A percentile compares a stretch with the other conserved stretches of the same genome.
Evolutionary conservation across 441 rosid species (phyloP).

Genomic region (Breynia disticha): DNA sequence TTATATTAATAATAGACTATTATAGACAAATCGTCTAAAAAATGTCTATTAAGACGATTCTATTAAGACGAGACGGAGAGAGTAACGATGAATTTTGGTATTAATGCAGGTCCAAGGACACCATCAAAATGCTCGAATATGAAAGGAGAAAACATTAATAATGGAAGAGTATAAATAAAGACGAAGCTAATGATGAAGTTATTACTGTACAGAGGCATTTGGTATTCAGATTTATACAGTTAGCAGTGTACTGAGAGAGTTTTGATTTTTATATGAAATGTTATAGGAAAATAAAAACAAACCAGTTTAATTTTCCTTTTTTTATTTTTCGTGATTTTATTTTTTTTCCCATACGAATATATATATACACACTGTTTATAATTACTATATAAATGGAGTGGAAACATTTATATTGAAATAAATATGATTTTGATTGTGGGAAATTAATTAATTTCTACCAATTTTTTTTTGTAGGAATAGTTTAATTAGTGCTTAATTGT

Average conservation of each 20-base stretch:
- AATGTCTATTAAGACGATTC: no score
- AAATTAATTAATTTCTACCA: no score
- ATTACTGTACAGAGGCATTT: slow-evolving; percentile 23
- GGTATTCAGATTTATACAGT: background rate
- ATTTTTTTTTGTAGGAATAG: no score
- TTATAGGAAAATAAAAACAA: slow-evolving; percentile 6
- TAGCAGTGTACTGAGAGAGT: slow-evolving; percentile 8
- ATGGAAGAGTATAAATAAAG: background rate
- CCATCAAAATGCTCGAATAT: slow-evolving; percentile 23
- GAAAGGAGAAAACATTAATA: background rate
- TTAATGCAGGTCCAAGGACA: slow-evolving; percentile 29
- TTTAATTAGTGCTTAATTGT: no score
- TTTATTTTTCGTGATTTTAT: no score
- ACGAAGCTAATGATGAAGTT: slow-evolving; percentile 1
- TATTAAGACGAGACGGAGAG: no score
- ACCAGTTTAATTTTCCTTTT: background rate
- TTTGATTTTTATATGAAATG: slow-evolving; percentile 8
- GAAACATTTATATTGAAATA: no score
- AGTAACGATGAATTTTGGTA: background rate
- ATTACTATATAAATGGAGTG: no score
- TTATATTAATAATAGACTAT: background rate
- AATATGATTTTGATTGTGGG: no score
- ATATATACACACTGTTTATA: no score
- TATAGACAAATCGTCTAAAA: no score
- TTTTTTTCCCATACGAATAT: no score